These are phyloP conservation scores for Oryza rufipogon DNA, from an alignment of 176 grass and related monocot genomes.

Conservation along the genomic window DNA sequence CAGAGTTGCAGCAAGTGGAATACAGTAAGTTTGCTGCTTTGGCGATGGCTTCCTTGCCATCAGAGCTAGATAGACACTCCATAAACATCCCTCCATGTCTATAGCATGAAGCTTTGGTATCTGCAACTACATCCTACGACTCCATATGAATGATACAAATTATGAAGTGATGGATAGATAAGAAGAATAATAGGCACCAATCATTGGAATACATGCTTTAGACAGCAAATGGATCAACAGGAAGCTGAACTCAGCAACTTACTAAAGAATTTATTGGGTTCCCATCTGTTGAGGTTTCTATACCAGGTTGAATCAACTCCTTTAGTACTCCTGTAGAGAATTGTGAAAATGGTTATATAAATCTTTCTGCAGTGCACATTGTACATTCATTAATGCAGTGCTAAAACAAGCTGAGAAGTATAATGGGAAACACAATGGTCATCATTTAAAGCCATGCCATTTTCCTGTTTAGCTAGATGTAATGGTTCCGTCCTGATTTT, in stretches of 20 bases:
- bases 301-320: constrained; percentile 47
- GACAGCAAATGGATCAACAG: constrained; percentile 27
- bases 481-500: neutral
- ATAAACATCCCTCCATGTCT: constrained; percentile 46
- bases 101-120: constrained; percentile 35
- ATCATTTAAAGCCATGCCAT: neutral
- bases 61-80: constrained; percentile 65
- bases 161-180: constrained; percentile 17
- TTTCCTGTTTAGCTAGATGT: constrained; percentile 19
- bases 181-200: neutral
- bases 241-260: constrained; percentile 43
- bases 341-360: constrained; percentile 10
- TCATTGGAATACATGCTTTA: neutral
- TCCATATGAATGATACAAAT: constrained; percentile 28
- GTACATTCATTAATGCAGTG: neutral
- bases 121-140: constrained; percentile 53
- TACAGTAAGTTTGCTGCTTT: constrained; percentile 79
- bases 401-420: neutral
- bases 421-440: constrained; percentile 9
- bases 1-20: constrained; percentile 39
- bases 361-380: neutral
- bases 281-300: constrained; percentile 37
- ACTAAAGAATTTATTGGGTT: constrained; percentile 39
- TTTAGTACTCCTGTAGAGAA: constrained; percentile 71
- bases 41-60: constrained; percentile 80